These are phyloP conservation scores for Globisporangium radiosum DNA, from an alignment of 352 stramenopile genomes.

Conservation along the genomic window DNA sequence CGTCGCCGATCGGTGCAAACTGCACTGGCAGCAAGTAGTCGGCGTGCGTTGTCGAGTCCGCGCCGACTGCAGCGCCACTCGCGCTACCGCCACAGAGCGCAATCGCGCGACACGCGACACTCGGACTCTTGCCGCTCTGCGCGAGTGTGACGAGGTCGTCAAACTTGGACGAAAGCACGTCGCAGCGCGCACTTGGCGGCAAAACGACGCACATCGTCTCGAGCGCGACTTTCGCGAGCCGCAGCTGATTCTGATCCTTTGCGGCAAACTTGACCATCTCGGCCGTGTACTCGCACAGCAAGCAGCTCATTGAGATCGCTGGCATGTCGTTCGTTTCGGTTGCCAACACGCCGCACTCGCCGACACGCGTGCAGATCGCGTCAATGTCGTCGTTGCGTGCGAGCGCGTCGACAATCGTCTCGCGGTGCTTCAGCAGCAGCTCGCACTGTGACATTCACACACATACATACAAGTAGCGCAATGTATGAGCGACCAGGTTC, in stretches of 20 bases:
- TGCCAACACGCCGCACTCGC: slow-evolving; percentile 20
- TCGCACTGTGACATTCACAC: slow-evolving; percentile 24
- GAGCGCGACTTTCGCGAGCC: slow-evolving; percentile 57
- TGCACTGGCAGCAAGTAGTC: slow-evolving; percentile 12
- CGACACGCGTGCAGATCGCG: slow-evolving; percentile 43
- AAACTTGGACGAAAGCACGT: slow-evolving; percentile 71
- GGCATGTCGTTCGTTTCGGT: slow-evolving; percentile 11
- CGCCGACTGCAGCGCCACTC: slow-evolving; percentile 16
- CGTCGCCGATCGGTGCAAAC: slow-evolving; percentile 7
- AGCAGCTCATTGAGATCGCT: slow-evolving; percentile 51
- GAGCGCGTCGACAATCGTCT: slow-evolving; percentile 44
- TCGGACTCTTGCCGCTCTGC: slow-evolving; percentile 49
- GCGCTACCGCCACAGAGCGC: slow-evolving; percentile 38
- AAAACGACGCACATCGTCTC: slow-evolving; percentile 75
- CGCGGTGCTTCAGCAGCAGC: slow-evolving; percentile 44
- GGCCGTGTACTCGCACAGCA: slow-evolving; percentile 77
- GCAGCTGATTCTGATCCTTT: slow-evolving; percentile 40
- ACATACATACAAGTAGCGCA: not conserved
- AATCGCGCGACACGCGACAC: slow-evolving; percentile 49
- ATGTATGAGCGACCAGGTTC: not conserved
- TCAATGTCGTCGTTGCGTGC: slow-evolving; percentile 43
- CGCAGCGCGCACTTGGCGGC: slow-evolving; percentile 47
- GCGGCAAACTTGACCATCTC: slow-evolving; percentile 45
- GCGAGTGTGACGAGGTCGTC: slow-evolving; percentile 59
- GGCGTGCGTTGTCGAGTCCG: slow-evolving; percentile 15